Base-by-base conservation (phyloP, 257 asterid genomes). In the Capsicum baccatum region DNA sequence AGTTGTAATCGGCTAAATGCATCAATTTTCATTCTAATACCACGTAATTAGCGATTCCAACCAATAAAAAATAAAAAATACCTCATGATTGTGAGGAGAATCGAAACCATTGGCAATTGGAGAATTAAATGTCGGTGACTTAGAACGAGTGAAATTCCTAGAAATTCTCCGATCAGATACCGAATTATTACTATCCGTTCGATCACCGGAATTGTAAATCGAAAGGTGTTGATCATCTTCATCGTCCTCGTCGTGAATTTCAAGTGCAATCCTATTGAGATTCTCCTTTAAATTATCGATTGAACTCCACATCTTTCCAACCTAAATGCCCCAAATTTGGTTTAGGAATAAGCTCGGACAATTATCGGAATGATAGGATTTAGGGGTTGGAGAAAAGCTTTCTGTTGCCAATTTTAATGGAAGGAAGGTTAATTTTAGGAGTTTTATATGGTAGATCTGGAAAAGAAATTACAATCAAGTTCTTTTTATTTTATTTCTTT, bases 211-310 rank as follows among this genome's bases (percentile, higher is more conserved):
- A 87, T 86, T 89, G 76, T 90, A 84, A 16, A 88, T 83, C 79
- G 96, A 86, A 35, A 90, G 91, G 89, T 88, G 94, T 37, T 90
- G 96, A 63, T 93, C 93, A 73, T 86, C 95, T 15, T 92, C 95
- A 3, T 86, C 89, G 3, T 86, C 89, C 39, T 66, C 88, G 3
- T 89, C 94, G 86, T 95, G 97, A 35, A 97, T 97, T 78, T 92
- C 99, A 39, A 91, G 92, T 56, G 97, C 96, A 81, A 97, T 95
- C 88, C 94, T 93, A 87, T 92, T 93, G 92, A 97, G 83, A 83
- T 94, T 95, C 78, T 97, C 97, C 92, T 95, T 95, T 47, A 92
- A 91, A 91, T 87, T 94, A 55, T 97, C 99, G 55, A 97, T 96
- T 84, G 99, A 94, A 87, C 90, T 94, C 99, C 97, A 97, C 99